Evolutionary conservation across 805 yeast species (phyloP), one percentile per base, ranked within the genome.

Genomic region (Ogataea nitratoaversa): DNA sequence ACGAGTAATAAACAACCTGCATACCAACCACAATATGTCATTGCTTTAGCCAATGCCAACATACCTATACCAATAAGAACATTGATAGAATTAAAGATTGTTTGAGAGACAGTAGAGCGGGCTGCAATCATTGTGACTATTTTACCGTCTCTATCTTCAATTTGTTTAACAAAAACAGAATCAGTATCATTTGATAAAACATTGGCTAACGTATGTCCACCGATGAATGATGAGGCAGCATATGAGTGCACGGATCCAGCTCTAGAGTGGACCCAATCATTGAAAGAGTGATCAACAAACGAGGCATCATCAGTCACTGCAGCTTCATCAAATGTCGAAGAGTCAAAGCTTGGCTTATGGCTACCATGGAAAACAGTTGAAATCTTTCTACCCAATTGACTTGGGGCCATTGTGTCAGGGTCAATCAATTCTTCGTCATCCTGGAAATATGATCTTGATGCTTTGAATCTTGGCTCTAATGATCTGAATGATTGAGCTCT

Each of bases 61-160:
- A 82, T 65, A 1, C 87, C 88, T 37, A 82, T 79, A 13, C 88
- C 88, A 38, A 82, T 77, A 36, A 82, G 66, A 8, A 78, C 78
- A 54, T 82, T 82, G 40, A 82, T 74, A 12, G 83, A 72, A 55
- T 81, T 81, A 65, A 82, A 78, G 14, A 79, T 64, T 0, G 88
- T 81, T 54, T 82, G 87, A 2, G 83, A 81, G 9, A 79, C 82
- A 0, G 87, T 82, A 3, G 95, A 84, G 58, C 84, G 88, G 30
- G 95, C 95, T 2, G 83, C 84, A 36, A 83, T 65, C 44, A 84
- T 78, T 2, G 90, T 82, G 31, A 83, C 73, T 4, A 80, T 66
- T 42, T 78, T 76, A 5, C 95, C 95, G 48, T 81, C 80, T 40
- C 71, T 64, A 41, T 80, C 83, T 56, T 85, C 93, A 18, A 85